phyloP scores from a whole-genome alignment of 2,329 filamentous ascomycete genomes.

The Sclerotiophoma versabilis region DNA sequence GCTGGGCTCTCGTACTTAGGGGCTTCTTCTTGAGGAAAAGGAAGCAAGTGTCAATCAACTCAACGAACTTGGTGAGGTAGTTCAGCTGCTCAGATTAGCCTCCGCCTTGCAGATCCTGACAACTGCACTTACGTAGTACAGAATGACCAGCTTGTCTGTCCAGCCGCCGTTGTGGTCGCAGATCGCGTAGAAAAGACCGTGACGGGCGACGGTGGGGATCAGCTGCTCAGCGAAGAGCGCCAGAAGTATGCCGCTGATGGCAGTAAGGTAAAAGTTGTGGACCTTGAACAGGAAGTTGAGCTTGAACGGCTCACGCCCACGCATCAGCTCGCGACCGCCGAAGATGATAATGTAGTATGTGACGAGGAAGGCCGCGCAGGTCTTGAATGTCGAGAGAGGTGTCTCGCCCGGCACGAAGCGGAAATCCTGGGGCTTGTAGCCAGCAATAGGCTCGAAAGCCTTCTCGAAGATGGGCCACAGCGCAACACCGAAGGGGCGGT shows the following conservation, averaged over 20 bases:
- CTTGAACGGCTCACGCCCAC: slow-evolving; percentile 82
- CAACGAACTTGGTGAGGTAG: slow-evolving; percentile 97
- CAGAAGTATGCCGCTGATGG: slow-evolving; percentile 81
- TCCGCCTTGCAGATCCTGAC: neutral
- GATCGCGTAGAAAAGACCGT: slow-evolving; percentile 88
- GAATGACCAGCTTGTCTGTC: slow-evolving; percentile 89
- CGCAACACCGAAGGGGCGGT: slow-evolving; percentile 88
- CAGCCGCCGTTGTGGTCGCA: slow-evolving; percentile 84
- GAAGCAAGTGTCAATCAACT: slow-evolving; percentile 94
- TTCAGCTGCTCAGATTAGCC: slow-evolving; percentile 73
- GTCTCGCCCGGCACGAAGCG: slow-evolving; percentile 81
- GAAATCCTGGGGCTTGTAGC: slow-evolving; percentile 88
- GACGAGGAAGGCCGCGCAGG: slow-evolving; percentile 80
- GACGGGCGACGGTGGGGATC: slow-evolving; percentile 78
- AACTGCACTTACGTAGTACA: slow-evolving; percentile 85
- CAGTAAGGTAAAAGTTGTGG: slow-evolving; percentile 94
- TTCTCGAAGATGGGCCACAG: slow-evolving; percentile 96
- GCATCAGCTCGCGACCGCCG: slow-evolving; percentile 91
- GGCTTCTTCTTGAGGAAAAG: slow-evolving; percentile 99
- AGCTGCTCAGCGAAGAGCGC: slow-evolving; percentile 91
- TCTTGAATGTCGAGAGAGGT: slow-evolving; percentile 87
- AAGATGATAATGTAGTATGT: slow-evolving; percentile 95
- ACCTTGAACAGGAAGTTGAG: slow-evolving; percentile 90
- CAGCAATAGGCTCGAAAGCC: slow-evolving; percentile 76
- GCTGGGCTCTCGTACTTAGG: slow-evolving; percentile 65